Base-by-base conservation (phyloP, 768 basidiomycete species). In the Termitomyces sp. region DNA sequence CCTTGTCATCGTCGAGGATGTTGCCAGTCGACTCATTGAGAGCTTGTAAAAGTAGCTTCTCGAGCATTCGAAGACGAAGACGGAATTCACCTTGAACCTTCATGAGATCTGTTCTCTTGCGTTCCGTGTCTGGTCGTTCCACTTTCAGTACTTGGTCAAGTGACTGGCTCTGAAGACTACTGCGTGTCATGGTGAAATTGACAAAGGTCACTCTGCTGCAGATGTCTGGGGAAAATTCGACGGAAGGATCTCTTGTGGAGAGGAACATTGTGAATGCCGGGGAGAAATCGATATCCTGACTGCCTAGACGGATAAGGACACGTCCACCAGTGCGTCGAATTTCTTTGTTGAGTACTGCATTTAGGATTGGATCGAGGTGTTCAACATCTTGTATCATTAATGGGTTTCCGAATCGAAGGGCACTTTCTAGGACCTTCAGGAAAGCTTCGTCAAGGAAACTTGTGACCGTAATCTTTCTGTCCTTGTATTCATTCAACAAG, bases 231-330 rank as follows among this genome's bases (percentile, higher is more conserved):
- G 96, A 92, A 74, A 99, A 98, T 65, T 98, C 95, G 60, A 97
- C 90, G 0, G 96, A 96, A 2, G 97, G 95, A 70, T 99, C 95
- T 21, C 97, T 79, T 11, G 97, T 99, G 2, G 96, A 92, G 43
- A 99, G 80, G 84, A 99, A 99, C 93, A 99, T 95, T 5, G 93
- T 97, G 80, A 99, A 99, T n/a, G 97, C 88, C 6, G 97, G 97
- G 0, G 97, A 99, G 71, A 98, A 98, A 70, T 99, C 97, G 70
- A 99, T 98, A 63, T 99, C 97, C 75, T 99, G 97, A 68, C 82
- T 98, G 4, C 97, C 96, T 21, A 98, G 78, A 37, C 97, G 92
- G 60, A 99, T 97, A 40, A 98, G 84, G 14, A 98, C 95, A 71
- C 97, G 93, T 42, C 97, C 97, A 42, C 97, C 97, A 2, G 97